These are phyloP conservation scores for Cucurbita maxima DNA, from an alignment of 306 rosid genomes.

Conservation along the genomic window DNA sequence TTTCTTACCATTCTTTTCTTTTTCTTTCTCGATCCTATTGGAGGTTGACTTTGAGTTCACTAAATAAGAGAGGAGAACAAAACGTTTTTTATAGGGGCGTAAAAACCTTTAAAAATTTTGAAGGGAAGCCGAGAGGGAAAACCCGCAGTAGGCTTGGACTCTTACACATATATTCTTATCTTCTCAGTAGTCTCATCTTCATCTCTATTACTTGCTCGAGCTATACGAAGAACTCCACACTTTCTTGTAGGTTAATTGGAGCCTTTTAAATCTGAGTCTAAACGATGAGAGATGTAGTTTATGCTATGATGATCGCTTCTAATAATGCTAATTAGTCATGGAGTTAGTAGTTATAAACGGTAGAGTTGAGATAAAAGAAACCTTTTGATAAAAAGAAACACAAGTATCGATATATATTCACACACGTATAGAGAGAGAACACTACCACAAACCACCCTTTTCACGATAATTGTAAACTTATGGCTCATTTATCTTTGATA, in stretches of 20 bases:
- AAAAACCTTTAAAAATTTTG: too few species aligned
- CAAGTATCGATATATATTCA: background rate
- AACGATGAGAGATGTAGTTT: background rate
- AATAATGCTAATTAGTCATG: background rate
- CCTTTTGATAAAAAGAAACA: background rate
- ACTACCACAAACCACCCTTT: background rate
- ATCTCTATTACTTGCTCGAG: background rate
- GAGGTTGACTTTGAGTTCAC: too few species aligned
- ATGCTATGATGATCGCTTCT: background rate
- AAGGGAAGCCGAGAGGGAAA: too few species aligned
- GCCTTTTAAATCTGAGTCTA: background rate
- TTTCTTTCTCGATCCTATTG: too few species aligned
- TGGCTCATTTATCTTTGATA: background rate
- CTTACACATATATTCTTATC: background rate
- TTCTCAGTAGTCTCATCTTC: background rate
- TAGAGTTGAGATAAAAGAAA: background rate
- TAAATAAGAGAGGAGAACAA: too few species aligned
- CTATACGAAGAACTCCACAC: too few species aligned
- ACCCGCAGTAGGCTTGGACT: too few species aligned
- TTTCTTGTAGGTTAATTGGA: too few species aligned
- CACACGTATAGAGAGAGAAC: constrained; percentile 9
- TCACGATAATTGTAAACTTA: background rate
- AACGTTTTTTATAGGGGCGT: too few species aligned
- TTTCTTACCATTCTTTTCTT: too few species aligned
- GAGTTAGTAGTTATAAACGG: background rate